Evolutionary conservation across 352 stramenopile genomes (phyloP), one percentile per base, ranked within the genome.

Genomic region (Phytopythium cucurbitacearum): DNA sequence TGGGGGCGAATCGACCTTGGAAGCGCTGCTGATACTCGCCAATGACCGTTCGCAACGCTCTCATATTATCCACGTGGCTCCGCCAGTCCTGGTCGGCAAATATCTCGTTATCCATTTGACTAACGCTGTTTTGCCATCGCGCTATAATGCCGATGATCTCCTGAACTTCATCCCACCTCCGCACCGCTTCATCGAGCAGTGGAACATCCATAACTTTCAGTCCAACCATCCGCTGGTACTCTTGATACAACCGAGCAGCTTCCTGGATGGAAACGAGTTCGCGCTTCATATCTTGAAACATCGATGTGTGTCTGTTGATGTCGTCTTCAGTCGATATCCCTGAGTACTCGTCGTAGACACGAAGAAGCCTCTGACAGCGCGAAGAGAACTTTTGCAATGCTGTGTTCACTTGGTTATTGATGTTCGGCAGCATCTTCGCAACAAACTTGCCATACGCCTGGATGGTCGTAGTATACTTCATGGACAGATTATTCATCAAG

Each of bases 191-290:
- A 3, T 37, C 55, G 0, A 91, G 56, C 42, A 76, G 57, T 9
- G 62, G 62, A n/a, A 87, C 74, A 7, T 87, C 77, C 1, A 71
- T 71, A 10, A 80, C 61, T 39, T 88, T 86, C 32, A 88, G 61
- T 5, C 76, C 76, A 8, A 89, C 76, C 66, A 88, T 84, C 42
- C 65, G 65, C 43, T 91, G 77, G 44, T 89, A 91, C 12, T 84
- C 73, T 57, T 85, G 69, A 38, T 89, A 91, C n/a, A 86, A 47
- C 33, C 53, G 61, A 3, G 71, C 71, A 4, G 80, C 66, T 33
- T 82, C 73, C 48, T 75, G 64, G 35, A 89, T 88, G 7, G 55
- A 48, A 35, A 59, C 35, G 9, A 89, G 58, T 21, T 91, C 77
- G 4, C 61, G 53, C 3, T 63, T 55, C 32, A 80, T 69, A 8